These are phyloP conservation scores for Paragyromitra xinjiangensis DNA, from an alignment of 495 filamentous ascomycete species.

Conservation along the genomic window DNA sequence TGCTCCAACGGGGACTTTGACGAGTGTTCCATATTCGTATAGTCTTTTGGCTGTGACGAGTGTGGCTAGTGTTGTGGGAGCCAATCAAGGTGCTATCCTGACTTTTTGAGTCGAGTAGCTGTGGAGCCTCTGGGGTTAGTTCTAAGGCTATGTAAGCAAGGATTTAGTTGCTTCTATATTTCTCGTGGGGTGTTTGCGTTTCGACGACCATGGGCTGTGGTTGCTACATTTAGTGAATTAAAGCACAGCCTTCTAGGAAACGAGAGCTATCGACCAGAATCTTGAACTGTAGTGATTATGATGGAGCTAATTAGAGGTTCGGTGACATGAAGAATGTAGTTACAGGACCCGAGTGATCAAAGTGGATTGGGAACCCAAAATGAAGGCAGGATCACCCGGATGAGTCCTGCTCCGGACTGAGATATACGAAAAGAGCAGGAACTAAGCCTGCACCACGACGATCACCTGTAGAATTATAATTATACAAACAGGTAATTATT, in stretches of 20 bases:
- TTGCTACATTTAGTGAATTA: no score
- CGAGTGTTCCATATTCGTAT: conserved; percentile 66
- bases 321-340: neutral
- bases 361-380: neutral
- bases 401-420: neutral
- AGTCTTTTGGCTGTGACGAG: conserved; percentile 60
- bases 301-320: neutral
- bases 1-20: conserved; percentile 63
- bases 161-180: no score
- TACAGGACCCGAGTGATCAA: neutral
- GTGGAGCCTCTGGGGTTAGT: neutral
- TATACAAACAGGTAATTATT: neutral
- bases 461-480: neutral
- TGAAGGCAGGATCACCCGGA: neutral
- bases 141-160: neutral
- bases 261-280: neutral
- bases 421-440: neutral
- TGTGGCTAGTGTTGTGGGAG: conserved; percentile 33
- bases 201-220: no score
- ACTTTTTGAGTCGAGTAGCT: conserved; percentile 17
- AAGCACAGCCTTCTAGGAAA: neutral
- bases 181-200: no score
- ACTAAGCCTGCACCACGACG: no score
- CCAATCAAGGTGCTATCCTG: conserved; percentile 42
- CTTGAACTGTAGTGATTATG: neutral